Conservation (phyloP, 78 protist species). For the Protostelium mycophagum region DNA sequence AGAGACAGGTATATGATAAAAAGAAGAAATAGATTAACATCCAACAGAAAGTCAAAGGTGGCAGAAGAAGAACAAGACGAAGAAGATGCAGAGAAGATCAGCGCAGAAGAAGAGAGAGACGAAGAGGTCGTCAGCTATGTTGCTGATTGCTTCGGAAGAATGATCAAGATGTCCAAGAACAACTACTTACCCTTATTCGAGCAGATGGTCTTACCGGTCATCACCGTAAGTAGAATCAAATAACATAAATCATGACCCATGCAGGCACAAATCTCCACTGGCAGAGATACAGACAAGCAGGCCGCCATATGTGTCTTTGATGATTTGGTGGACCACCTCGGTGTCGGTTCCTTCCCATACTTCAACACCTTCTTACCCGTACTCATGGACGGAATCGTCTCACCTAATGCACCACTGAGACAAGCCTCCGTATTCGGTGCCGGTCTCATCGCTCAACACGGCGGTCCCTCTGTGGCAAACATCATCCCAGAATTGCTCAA, state of each 20-base stretch:
- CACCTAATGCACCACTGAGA: conserved; percentile 24
- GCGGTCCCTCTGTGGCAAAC: conserved; percentile 33
- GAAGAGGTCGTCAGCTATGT: neutral
- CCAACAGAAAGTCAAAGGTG: neutral
- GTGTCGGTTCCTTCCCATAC: conserved; percentile 22
- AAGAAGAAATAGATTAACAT: neutral
- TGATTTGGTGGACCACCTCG: conserved; percentile 68
- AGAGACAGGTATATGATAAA: neutral
- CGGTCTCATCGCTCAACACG: conserved; percentile 65
- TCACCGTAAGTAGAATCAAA: neutral
- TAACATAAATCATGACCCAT: neutral
- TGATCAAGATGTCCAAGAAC: conserved; percentile 14
- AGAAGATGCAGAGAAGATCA: neutral
- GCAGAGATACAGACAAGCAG: conserved; percentile 24
- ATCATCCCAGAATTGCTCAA: conserved; percentile 14
- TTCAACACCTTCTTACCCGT: conserved; percentile 24
- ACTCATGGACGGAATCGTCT: neutral
- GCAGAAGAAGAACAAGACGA: neutral
- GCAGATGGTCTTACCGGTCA: neutral
- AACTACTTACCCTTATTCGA: neutral
- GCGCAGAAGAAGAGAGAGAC: neutral
- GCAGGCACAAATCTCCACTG: neutral
- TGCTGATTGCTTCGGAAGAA: conserved; percentile 12
- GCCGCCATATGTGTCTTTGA: conserved; percentile 80
- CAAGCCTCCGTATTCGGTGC: conserved; percentile 84